Evolutionary conservation across 2,329 filamentous ascomycete species (phyloP), one percentile per base, ranked within the genome.

Genomic region (Allantophomopsis cytisporea): DNA sequence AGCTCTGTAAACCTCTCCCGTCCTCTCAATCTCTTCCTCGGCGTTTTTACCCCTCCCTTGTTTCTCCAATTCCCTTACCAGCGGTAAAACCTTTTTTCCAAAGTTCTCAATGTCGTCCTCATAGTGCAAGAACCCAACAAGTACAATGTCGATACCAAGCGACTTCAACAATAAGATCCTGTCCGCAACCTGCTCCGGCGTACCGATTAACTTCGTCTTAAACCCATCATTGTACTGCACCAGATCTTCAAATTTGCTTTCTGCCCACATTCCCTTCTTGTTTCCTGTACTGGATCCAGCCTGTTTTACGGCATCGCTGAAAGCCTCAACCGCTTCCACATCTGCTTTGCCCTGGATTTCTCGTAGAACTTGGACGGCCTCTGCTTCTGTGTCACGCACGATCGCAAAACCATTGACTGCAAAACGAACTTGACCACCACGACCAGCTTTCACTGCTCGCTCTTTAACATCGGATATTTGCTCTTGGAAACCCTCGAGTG

Each of bases 151-250:
- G 12, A 63, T 54, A 1, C 61, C 54, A 42, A 69, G 42, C 45
- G 59, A 60, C 60, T 70, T 63, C 39, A 69, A 47, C 45, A 70
- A 43, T 31, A 69, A 43, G 31, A 70, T 66, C 4, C 67, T 52
- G 43, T 70, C 65, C 0, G 64, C 65, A 37, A 70, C 64, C 49
- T 69, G 65, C 48, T 68, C 62, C 43, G 63, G 65, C 0, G 67
- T 69, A 1, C 67, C 66, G 34, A 70, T 68, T 18, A 71, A 48
- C 51, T 69, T 71, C 3, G 67, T 69, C 55, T 70, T 71, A 53
- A 71, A 72, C 2, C 68, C 68, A 47, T 71, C 67, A 35, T 71
- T 71, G 45, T 71, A 71, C 53, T 71, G 68, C 21, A 71, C 64
- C 39, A 71, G 47, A 47, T 72, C 68, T 37, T 71, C 63, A 32